A percentile compares a stretch with the other conserved stretches of the same genome.
phyloP scores from a whole-genome alignment of 2,329 filamentous ascomycete genomes.

The Gremmenia infestans region DNA sequence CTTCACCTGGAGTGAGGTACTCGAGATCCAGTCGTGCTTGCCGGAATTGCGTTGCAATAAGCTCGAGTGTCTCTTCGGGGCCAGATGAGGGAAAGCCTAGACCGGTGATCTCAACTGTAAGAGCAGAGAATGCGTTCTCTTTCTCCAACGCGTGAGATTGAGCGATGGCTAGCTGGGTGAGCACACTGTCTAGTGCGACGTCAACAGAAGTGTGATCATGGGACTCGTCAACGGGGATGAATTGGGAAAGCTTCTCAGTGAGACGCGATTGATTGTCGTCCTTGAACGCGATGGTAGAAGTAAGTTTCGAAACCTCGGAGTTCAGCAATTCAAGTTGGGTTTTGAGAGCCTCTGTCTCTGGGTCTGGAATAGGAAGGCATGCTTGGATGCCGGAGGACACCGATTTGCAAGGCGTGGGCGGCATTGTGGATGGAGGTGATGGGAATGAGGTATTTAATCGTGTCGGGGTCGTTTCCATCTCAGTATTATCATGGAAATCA shows the following conservation, averaged over 20 bases:
- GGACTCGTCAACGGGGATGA: conserved; percentile 22
- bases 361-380: conserved; percentile 16
- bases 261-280: conserved; percentile 26
- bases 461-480: conserved; percentile 26
- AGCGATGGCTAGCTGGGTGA: conserved; percentile 29
- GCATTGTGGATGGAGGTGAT: conserved; percentile 28
- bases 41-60: conserved; percentile 47
- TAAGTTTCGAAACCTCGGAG: conserved; percentile 24
- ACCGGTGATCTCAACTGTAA: conserved; percentile 41
- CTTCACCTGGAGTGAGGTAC: conserved; percentile 55
- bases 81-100: conserved; percentile 51
- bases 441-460: conserved; percentile 28
- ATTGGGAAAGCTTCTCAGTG: conserved; percentile 24
- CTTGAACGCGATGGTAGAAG: conserved; percentile 22
- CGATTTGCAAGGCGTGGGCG: conserved; percentile 26
- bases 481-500: conserved; percentile 17
- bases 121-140: conserved; percentile 44
- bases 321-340: conserved; percentile 23
- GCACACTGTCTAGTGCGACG: conserved; percentile 28
- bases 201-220: conserved; percentile 26
- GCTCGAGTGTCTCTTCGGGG: conserved; percentile 33
- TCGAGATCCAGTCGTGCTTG: conserved; percentile 56
- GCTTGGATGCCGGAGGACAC: conserved; percentile 19
- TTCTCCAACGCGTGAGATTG: conserved; percentile 27
- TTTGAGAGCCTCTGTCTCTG: conserved; percentile 22